Base-by-base conservation (phyloP, 768 basidiomycete species). In the Tubosaeta sp. region DNA sequence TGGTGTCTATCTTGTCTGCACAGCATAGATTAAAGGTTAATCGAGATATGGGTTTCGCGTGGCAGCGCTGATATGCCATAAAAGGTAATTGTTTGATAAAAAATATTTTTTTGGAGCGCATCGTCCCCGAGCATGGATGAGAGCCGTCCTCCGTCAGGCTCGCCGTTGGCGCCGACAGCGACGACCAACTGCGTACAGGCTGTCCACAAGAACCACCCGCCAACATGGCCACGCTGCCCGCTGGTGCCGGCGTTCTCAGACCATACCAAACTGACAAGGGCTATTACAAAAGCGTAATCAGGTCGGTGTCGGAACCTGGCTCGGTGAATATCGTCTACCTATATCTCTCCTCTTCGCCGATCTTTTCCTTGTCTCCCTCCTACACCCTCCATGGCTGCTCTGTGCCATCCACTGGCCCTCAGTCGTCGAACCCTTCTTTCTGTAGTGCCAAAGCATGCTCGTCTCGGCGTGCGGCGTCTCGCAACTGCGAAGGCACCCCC, bases 401-500 rank as follows among this genome's bases (percentile, higher is more conserved):
- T 67, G 55, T 65, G 64, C 25, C 52, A 62, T 48, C 62, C 60
- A 52, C 63, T 60, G 49, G 60, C 60, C 47, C 58, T 60, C 45
- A 61, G 54, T 43, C 59, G 54, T 43, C 59, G 54, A n/a, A 46
- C 63, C 46, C 47, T 46, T 32, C 58, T 56, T 10, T 48, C 61
- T 14, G 49, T 54, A 5, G 17, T 54, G 52, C 47, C 59, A 50
- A 65, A 46, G 57, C 55, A 59, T 46, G 17, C 51, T 50, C 46
- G 59, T 50, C 50, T 62, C 33, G 26, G 48, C 37, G 71, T 77
- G 26, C 53, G 69, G 31, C 72, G 74, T 46, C 74, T 88, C 52
- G 85, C 86, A 26, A 85, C 84, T 12, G 75, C 82, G 50, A 83
- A 79, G 65, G 70, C 77, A 22, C 78, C 82, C 11, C 58, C 75